phyloP scores from a whole-genome alignment of 495 filamentous ascomycete species.

The Sporormia fimetaria region DNA sequence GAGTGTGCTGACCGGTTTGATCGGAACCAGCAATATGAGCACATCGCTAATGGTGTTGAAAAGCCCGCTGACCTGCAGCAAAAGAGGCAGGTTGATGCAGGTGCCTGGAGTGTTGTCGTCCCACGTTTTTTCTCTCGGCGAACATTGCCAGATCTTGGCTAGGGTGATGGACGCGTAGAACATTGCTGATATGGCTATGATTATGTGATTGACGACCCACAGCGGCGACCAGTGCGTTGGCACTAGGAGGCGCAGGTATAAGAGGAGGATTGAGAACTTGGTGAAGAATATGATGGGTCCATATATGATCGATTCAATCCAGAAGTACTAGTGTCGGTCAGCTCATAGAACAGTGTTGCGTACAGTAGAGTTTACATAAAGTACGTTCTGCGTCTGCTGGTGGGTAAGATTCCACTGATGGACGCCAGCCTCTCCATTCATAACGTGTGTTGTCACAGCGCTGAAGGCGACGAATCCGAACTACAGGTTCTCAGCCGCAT shows the following conservation, averaged over 20 bases:
- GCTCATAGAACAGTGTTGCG: not conserved
- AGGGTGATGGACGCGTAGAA: slow-evolving; percentile 12
- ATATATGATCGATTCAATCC: slow-evolving; percentile 10
- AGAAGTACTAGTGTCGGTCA: slow-evolving; percentile 8
- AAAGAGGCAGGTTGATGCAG: slow-evolving; percentile 5
- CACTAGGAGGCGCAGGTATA: slow-evolving; percentile 13
- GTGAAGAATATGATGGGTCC: slow-evolving; percentile 13
- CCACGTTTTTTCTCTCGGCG: slow-evolving; percentile 4
- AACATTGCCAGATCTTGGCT: slow-evolving; percentile 14
- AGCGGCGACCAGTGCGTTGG: slow-evolving; percentile 11
- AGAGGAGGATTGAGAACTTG: slow-evolving; percentile 10
- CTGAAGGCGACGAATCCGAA: slow-evolving; percentile 4
- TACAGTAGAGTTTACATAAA: slow-evolving; percentile 3
- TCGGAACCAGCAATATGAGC: slow-evolving; percentile 11
- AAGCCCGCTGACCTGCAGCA: slow-evolving; percentile 9
- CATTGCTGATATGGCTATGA: slow-evolving; percentile 4
- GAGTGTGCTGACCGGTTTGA: slow-evolving; percentile 7
- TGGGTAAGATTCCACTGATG: slow-evolving; percentile 10
- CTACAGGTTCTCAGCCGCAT: not conserved
- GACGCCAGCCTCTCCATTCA: slow-evolving; percentile 6
- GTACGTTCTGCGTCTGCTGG: not conserved
- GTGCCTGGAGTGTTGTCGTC: slow-evolving; percentile 3
- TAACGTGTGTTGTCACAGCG: slow-evolving; percentile 2
- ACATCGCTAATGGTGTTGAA: slow-evolving; percentile 17
- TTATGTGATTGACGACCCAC: slow-evolving; percentile 4